A percentile compares a stretch with the other conserved stretches of the same genome.
phyloP scores from a whole-genome alignment of 1,139 yeast genomes.

The Candida anutae region DNA sequence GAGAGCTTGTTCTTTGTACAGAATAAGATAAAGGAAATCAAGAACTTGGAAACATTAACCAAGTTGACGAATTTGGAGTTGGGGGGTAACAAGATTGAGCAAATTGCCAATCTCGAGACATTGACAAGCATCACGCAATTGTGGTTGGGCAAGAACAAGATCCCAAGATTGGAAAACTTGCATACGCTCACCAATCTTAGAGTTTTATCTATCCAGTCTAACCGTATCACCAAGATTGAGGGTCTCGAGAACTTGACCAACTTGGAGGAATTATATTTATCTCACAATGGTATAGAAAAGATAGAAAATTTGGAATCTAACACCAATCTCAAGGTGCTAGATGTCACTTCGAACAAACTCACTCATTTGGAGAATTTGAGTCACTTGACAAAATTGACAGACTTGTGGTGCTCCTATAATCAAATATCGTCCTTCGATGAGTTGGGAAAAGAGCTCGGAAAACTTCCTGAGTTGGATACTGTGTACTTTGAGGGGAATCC shows the following conservation, averaged over 20 bases:
- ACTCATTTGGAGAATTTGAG: constrained; percentile 53
- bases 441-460: constrained; percentile 56
- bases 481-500: constrained; percentile 97
- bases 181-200: constrained; percentile 53
- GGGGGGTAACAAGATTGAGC: constrained; percentile 80
- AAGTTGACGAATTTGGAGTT: constrained; percentile 71
- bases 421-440: constrained; percentile 60
- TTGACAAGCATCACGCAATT: constrained; percentile 59
- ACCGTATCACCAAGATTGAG: constrained; percentile 70
- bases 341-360: constrained; percentile 71
- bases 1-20: constrained; percentile 79
- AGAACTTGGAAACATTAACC: constrained; percentile 51
- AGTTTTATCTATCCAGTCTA: constrained; percentile 83
- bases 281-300: constrained; percentile 73
- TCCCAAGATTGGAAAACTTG: constrained; percentile 59
- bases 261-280: constrained; percentile 79
- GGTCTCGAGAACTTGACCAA: constrained; percentile 66
- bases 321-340: constrained; percentile 62
- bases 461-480: constrained; percentile 63
- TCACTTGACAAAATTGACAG: constrained; percentile 67
- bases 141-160: constrained; percentile 91
- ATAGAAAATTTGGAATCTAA: constrained; percentile 77
- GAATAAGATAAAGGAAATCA: constrained; percentile 71
- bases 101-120: constrained; percentile 50
- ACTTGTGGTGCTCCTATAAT: constrained; percentile 90